phyloP scores from a whole-genome alignment of 129 eudicot species.

The Saposhnikovia divaricata region DNA sequence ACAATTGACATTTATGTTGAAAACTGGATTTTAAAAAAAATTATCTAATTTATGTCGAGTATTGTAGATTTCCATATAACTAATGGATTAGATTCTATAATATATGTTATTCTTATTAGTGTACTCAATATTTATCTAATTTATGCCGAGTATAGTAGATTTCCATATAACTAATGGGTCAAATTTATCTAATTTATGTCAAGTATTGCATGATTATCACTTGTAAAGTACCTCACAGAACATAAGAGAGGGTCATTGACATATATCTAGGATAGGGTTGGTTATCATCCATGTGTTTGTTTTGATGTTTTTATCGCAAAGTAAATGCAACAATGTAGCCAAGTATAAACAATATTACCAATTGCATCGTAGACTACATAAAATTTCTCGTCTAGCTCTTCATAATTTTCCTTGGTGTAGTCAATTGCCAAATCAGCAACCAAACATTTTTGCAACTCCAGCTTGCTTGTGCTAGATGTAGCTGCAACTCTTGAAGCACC shows the following conservation, averaged over 20 bases:
- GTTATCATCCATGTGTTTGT: not conserved
- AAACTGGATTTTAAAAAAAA: slow-evolving; percentile 5
- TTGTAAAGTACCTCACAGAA: not conserved
- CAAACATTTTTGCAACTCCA: slow-evolving; percentile 68
- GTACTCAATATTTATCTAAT: not conserved
- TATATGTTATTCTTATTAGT: not conserved
- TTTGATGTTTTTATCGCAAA: not conserved
- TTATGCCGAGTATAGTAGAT: not conserved
- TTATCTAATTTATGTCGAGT: not conserved
- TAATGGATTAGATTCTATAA: not conserved
- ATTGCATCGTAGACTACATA: slow-evolving; percentile 84
- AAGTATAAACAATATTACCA: slow-evolving; percentile 39
- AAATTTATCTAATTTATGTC: not conserved
- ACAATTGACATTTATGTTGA: slow-evolving; percentile 1
- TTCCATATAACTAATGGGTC: not conserved
- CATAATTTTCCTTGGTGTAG: slow-evolving; percentile 80
- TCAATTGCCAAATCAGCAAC: slow-evolving; percentile 91
- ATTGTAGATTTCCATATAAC: not conserved
- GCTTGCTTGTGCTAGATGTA: slow-evolving; percentile 71
- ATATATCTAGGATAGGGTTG: not conserved
- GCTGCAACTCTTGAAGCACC: slow-evolving; percentile 90
- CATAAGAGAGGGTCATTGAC: not conserved
- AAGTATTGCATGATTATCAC: not conserved
- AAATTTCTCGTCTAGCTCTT: slow-evolving; percentile 73
- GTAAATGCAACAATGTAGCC: not conserved